A percentile compares a stretch with the other conserved stretches of the same genome.
phyloP scores from a whole-genome alignment of 1,284 basidiomycete species.

The Ustilago trichophora region DNA sequence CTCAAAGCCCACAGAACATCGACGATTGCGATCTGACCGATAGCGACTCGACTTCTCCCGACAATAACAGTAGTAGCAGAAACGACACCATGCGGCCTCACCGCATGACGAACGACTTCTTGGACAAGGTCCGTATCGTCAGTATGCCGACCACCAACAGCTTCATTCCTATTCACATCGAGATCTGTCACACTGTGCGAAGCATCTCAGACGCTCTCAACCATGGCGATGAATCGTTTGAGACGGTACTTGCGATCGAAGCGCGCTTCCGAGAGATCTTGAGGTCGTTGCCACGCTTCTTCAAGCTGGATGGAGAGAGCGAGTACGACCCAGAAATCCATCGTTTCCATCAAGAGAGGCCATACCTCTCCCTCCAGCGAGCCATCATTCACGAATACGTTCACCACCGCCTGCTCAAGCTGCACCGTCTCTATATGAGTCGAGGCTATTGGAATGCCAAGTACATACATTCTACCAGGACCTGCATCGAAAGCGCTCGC shows the following conservation, averaged over 20 bases:
- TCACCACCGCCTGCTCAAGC: constrained; percentile 55
- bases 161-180: constrained; percentile 47
- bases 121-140: constrained; percentile 23
- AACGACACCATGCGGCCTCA: constrained; percentile 14
- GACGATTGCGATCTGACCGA: constrained; percentile 51
- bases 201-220: constrained; percentile 41
- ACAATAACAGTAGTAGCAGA: too few relatives aligned
- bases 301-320: constrained; percentile 48
- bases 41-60: constrained; percentile 2
- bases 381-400: constrained; percentile 52
- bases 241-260: constrained; percentile 50
- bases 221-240: constrained; percentile 37
- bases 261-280: constrained; percentile 46
- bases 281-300: constrained; percentile 46
- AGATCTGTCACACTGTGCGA: constrained; percentile 49
- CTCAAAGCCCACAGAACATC: constrained; percentile 51
- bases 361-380: constrained; percentile 55
- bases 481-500: constrained; percentile 46
- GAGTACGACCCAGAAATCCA: constrained; percentile 55
- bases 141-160: constrained; percentile 47
- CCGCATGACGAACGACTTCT: constrained; percentile 11
- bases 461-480: constrained; percentile 52
- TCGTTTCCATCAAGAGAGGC: constrained; percentile 47
- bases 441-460: constrained; percentile 55
- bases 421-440: constrained; percentile 56